Conservation (phyloP, 225 moss, liverwort and hornwort genomes). For the Pleurozium schreberi region DNA sequence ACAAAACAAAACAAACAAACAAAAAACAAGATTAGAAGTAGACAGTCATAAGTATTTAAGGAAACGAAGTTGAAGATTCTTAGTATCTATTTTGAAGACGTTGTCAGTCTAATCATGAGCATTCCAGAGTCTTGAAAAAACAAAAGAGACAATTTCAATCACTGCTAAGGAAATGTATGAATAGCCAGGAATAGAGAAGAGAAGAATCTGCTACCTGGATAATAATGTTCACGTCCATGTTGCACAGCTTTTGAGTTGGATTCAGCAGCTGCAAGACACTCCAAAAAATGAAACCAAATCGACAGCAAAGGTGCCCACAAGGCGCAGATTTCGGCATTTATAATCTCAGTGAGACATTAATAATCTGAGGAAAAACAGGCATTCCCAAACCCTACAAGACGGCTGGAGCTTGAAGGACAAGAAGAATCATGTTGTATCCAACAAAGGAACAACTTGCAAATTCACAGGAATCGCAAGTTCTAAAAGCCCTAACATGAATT, state of each 20-base stretch:
- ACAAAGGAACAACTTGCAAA: not conserved
- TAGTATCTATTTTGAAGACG: too few relatives aligned
- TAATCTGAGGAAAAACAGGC: not conserved
- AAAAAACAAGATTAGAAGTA: too few relatives aligned
- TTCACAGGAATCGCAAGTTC: not conserved
- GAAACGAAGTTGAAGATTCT: too few relatives aligned
- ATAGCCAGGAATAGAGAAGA: not conserved
- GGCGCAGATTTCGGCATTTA: not conserved
- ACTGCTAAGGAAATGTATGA: not conserved
- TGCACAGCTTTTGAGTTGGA: not conserved
- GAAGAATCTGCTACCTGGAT: not conserved
- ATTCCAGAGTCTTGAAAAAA: not conserved
- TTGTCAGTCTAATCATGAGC: not conserved
- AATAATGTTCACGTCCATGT: not conserved
- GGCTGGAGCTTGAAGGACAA: not conserved
- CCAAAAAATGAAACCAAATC: not conserved
- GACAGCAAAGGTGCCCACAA: not conserved
- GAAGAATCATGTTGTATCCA: not conserved
- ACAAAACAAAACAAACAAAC: too few relatives aligned
- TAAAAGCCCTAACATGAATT: not conserved
- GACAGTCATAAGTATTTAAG: not conserved
- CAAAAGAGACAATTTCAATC: not conserved
- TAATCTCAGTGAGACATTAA: not conserved
- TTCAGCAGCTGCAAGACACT: not conserved
- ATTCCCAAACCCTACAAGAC: not conserved